These are phyloP conservation scores for Vaccinium corymbosum DNA, from an alignment of 148 eudicot genomes.

Conservation along the genomic window DNA sequence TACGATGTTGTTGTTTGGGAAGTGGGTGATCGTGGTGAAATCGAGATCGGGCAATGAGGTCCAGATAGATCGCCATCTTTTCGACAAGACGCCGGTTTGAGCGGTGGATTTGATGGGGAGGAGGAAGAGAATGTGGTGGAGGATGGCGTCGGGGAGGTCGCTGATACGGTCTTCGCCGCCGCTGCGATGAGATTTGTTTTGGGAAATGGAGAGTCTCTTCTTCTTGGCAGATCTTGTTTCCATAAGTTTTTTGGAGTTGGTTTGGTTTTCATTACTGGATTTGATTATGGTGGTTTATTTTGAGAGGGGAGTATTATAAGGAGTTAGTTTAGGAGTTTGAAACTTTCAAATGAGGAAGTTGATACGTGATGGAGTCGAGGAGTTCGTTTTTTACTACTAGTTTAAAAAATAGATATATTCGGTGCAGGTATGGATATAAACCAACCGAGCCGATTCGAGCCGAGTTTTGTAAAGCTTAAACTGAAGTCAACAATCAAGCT, in stretches of 20 bases:
- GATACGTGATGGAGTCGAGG: background rate
- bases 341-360: slow-evolving; percentile 21
- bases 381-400: no score
- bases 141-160: slow-evolving; percentile 54
- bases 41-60: slow-evolving; percentile 60
- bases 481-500: no score
- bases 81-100: slow-evolving; percentile 41
- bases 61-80: slow-evolving; percentile 51
- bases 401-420: no score
- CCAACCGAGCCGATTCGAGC: no score
- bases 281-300: background rate
- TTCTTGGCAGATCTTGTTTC: slow-evolving; percentile 65
- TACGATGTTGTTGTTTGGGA: background rate
- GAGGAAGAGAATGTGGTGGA: slow-evolving; percentile 43
- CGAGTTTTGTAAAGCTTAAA: no score
- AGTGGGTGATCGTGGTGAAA: slow-evolving; percentile 31
- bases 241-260: slow-evolving; percentile 22
- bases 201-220: slow-evolving; percentile 24
- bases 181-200: background rate
- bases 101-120: slow-evolving; percentile 51
- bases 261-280: background rate
- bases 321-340: slow-evolving; percentile 28
- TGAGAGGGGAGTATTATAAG: background rate
- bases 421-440: no score
- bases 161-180: slow-evolving; percentile 38